Evolutionary conservation across 306 rosid species (phyloP).

Genomic region (Prunus mira): DNA sequence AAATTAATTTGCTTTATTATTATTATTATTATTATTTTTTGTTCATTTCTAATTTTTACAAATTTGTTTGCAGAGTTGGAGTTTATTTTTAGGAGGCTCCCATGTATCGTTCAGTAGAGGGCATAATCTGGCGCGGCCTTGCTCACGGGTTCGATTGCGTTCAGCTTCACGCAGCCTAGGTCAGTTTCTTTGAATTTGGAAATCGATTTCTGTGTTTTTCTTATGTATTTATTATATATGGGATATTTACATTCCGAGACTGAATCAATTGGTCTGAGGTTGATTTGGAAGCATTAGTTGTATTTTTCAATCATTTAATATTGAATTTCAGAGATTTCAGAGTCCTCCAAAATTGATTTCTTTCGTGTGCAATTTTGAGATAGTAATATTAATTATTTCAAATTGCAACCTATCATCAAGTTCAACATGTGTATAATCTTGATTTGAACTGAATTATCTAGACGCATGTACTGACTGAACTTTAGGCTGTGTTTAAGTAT

Average conservation of each 20-base stretch:
- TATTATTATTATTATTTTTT: not conserved
- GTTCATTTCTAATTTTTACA: not conserved
- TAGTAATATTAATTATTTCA: not conserved
- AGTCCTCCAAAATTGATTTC: not conserved
- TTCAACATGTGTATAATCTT: not conserved
- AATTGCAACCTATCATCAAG: not conserved
- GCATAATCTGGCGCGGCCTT: conserved; percentile 13
- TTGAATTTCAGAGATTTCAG: not conserved
- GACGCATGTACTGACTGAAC: not conserved
- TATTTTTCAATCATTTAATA: not conserved
- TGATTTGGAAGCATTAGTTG: not conserved
- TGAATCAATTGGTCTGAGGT: too few relatives aligned
- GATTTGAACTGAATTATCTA: not conserved
- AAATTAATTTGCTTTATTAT: not conserved
- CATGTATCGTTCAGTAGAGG: conserved; percentile 30
- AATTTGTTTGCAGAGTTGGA: conserved; percentile 36
- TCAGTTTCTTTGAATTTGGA: conserved; percentile 7
- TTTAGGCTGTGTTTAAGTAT: not conserved
- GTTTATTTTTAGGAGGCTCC: conserved; percentile 23
- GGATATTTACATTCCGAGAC: not conserved
- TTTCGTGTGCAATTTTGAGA: not conserved
- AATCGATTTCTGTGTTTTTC: not conserved
- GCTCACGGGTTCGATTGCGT: conserved; percentile 30
- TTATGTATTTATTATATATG: not conserved
- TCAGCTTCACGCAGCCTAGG: conserved; percentile 37